Conservation (phyloP, 176 grass and related monocot genomes). For the Metroxylon sagu region DNA sequence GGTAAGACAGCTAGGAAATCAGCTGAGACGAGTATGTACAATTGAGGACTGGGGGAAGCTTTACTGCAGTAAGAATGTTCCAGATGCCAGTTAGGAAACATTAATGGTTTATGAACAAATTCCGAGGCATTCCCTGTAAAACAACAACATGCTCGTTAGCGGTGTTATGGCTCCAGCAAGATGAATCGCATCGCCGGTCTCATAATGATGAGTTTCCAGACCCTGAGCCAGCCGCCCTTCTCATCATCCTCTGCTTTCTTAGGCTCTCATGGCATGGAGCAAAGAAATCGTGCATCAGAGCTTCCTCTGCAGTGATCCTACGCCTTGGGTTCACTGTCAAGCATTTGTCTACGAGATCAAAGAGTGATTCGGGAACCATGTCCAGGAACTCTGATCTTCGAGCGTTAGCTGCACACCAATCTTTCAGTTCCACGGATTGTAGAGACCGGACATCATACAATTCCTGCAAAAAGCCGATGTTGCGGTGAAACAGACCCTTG, state of each 20-base stretch:
- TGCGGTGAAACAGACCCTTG: not conserved
- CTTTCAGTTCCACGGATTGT: conserved; percentile 41
- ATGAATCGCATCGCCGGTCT: not conserved
- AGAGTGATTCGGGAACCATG: conserved; percentile 46
- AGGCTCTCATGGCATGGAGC: conserved; percentile 33
- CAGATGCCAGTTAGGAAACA: no score
- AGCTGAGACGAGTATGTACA: no score
- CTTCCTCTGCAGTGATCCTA: conserved; percentile 71
- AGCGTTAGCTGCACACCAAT: conserved; percentile 60
- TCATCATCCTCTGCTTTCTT: conserved; percentile 26
- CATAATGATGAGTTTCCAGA: not conserved
- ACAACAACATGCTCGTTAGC: not conserved
- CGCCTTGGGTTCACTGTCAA: conserved; percentile 78
- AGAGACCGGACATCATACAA: conserved; percentile 46
- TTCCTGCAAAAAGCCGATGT: conserved; percentile 32
- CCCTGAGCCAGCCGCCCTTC: conserved; percentile 20
- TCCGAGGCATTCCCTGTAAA: no score
- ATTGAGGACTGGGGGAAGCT: not conserved
- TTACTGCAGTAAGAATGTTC: not conserved
- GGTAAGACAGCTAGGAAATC: no score
- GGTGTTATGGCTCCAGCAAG: not conserved
- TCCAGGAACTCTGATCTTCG: conserved; percentile 52
- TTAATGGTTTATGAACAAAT: no score
- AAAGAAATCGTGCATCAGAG: conserved; percentile 63
- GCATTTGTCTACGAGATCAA: conserved; percentile 76